Evolutionary conservation across 129 eudicot genomes (phyloP), one percentile per base, ranked within the genome.

Genomic region (Ambrosia trifida): DNA sequence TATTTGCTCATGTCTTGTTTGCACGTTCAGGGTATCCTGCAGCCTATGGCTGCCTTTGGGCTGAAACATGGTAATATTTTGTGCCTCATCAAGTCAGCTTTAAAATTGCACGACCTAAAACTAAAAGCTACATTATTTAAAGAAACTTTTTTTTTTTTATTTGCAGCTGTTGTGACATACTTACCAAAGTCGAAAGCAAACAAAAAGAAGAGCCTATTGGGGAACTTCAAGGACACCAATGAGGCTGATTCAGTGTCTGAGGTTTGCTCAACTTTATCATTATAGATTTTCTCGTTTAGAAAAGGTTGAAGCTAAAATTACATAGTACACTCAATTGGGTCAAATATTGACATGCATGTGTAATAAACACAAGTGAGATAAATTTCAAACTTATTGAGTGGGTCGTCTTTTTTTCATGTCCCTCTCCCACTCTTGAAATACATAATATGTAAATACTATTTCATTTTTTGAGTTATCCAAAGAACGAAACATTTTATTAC

Each of bases 121-220:
- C 13, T 59, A 41, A 69, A 61, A 50, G 20, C 52, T 59, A 30
- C 67, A 30, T 17, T 49, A 63, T 59, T 9, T 62, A 13, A 80
- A 61, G 63, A 62, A 63, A 11, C 41, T 19, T 49, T 7, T 18
- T 24, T 47, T 8, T 24, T 24, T 76, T 16, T 13, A 36, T 64
- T 60, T 66, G 54, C 80, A 94, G 99, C 96, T 69, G 69, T 94
- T 9, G 96, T 94, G 74, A 70, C 78, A 40, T 94, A 85, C 82
- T 80, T 84, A 70, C 99, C 97, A 12, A 94, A 94, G 85, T 83
- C 98, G 45, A 94, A 85, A 81, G 83, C 86, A 64, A 87, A 86
- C 79, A 90, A 87, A 80, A 90, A 69, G 79, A 87, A 81, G 84
- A 87, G 91, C 74, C 76, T 94, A n/a, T 73, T 94, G 64, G 89